Evolutionary conservation across 805 yeast genomes (phyloP).

Genomic region (Candida tallmaniae): DNA sequence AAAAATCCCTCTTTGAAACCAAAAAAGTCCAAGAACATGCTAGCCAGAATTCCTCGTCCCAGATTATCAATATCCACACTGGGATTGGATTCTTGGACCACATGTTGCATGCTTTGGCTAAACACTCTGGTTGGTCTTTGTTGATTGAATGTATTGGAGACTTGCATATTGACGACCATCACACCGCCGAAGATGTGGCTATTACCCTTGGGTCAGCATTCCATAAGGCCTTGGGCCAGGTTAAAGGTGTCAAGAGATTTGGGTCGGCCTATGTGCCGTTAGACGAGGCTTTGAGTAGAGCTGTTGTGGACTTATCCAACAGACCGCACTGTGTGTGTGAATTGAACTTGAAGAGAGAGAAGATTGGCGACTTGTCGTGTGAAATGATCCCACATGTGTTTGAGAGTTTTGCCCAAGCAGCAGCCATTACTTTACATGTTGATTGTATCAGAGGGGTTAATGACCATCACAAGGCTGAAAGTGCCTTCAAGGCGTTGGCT

Average conservation of each 20-base stretch:
- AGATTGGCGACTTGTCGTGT: slow-evolving; percentile 83
- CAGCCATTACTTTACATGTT: slow-evolving; percentile 87
- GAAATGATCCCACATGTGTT: slow-evolving; percentile 99
- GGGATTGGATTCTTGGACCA: slow-evolving; percentile 96
- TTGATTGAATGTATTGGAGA: slow-evolving; percentile 90
- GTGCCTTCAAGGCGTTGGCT: slow-evolving; percentile 95
- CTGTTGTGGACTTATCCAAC: slow-evolving; percentile 93
- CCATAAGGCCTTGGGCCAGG: slow-evolving; percentile 83
- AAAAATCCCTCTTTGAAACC: slow-evolving; percentile 50
- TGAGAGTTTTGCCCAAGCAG: slow-evolving; percentile 90
- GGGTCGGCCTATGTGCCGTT: slow-evolving; percentile 93
- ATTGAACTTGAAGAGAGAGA: slow-evolving; percentile 85
- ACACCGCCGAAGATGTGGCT: slow-evolving; percentile 93
- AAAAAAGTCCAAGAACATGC: slow-evolving; percentile 47
- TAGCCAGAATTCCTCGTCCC: slow-evolving; percentile 63
- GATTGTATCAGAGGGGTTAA: slow-evolving; percentile 91
- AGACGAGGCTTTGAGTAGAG: slow-evolving; percentile 92
- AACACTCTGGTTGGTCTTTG: slow-evolving; percentile 95
- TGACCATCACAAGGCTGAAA: slow-evolving; percentile 95
- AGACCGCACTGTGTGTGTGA: slow-evolving; percentile 91
- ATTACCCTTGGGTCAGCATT: slow-evolving; percentile 89
- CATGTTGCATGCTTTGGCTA: slow-evolving; percentile 95
- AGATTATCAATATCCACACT: slow-evolving; percentile 74
- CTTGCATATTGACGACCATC: slow-evolving; percentile 94
- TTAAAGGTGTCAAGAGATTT: slow-evolving; percentile 87